These are phyloP conservation scores for Neurospora terricola DNA, from an alignment of 495 filamentous ascomycete genomes.

Conservation along the genomic window DNA sequence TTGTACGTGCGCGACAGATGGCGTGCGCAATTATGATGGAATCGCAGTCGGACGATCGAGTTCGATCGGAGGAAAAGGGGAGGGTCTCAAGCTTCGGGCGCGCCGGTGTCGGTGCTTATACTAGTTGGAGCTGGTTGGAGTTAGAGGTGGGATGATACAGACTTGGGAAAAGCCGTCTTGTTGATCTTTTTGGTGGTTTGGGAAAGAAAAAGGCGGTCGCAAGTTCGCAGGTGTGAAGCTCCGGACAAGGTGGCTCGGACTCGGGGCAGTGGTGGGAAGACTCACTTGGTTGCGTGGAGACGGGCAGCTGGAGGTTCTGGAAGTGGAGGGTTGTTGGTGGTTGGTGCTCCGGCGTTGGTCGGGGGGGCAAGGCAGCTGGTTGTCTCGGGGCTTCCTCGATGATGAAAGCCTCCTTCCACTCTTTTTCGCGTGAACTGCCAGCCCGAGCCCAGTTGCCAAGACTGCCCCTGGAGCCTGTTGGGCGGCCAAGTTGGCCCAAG, in stretches of 20 bases:
- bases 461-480: constrained; percentile 1
- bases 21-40: not conserved
- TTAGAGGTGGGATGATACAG: not conserved
- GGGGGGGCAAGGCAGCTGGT: constrained; percentile 6
- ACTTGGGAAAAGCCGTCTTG: not conserved
- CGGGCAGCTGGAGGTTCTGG: constrained; percentile 11
- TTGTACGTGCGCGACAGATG: not conserved
- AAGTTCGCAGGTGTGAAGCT: constrained; percentile 6
- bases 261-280: not conserved
- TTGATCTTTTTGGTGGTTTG: constrained; percentile 5
- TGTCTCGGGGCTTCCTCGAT: constrained; percentile 9
- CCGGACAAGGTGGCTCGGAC: not conserved
- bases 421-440: not conserved
- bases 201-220: constrained; percentile 1
- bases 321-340: constrained; percentile 14
- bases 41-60: constrained; percentile 1
- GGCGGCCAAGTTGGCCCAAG: constrained; percentile 21
- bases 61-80: not conserved
- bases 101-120: not conserved
- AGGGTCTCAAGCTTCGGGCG: not conserved
- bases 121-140: not conserved
- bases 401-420: constrained; percentile 15
- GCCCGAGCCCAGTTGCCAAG: not conserved
- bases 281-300: constrained; percentile 11
- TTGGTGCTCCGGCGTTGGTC: constrained; percentile 14